Percentiles rank a stretch among this genome's conserved stretches.
phyloP scores from a whole-genome alignment of 345 rosid species.

The Crucihimalaya himalaica region DNA sequence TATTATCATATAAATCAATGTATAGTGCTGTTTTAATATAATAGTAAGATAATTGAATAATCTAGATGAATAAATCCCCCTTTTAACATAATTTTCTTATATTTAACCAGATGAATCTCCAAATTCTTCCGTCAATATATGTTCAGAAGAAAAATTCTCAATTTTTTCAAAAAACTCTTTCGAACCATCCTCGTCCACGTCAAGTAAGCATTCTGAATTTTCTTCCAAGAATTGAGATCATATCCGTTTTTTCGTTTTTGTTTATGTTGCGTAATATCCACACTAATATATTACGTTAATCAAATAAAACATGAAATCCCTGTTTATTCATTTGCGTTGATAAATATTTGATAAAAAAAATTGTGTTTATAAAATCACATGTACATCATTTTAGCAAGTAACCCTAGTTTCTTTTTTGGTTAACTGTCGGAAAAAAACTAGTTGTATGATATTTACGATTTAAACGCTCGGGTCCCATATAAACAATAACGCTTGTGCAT shows the following conservation, averaged over 20 bases:
- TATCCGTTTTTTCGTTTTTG: not conserved
- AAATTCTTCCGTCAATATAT: constrained; percentile 25
- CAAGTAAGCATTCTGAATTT: constrained; percentile 22
- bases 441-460: no score
- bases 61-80: not conserved
- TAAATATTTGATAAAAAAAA: not conserved
- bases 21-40: not conserved
- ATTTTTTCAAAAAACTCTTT: not conserved
- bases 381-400: not conserved
- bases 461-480: not conserved
- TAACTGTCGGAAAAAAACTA: no score
- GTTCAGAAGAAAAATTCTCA: constrained; percentile 11
- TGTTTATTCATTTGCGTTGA: not conserved
- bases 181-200: constrained; percentile 16
- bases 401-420: not conserved
- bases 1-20: not conserved
- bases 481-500: not conserved
- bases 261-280: not conserved
- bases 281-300: not conserved
- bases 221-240: not conserved
- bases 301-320: not conserved
- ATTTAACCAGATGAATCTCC: constrained; percentile 32
- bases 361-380: constrained; percentile 1
- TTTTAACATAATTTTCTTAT: not conserved
- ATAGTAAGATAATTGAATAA: not conserved